Conservation (phyloP, 2,329 filamentous ascomycete species). For the Thielaviopsis cerberus region DNA sequence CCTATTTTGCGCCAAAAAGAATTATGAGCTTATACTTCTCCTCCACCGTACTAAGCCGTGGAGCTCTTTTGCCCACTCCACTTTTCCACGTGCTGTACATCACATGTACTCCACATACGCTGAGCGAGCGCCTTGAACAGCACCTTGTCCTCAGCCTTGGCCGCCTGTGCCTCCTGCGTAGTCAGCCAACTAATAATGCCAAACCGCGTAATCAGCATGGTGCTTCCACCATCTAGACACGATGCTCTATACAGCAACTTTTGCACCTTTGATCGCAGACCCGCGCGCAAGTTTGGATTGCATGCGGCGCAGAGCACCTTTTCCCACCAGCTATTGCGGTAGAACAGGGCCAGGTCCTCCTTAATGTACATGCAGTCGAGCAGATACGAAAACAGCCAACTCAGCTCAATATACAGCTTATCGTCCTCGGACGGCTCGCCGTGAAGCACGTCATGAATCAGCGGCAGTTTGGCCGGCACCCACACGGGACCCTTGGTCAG, state of each 20-base stretch:
- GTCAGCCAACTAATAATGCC: constrained; percentile 56
- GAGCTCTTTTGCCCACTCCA: constrained; percentile 11
- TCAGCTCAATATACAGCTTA: constrained; percentile 50
- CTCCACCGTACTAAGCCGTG: neutral
- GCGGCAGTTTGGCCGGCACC: constrained; percentile 53
- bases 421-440: constrained; percentile 55
- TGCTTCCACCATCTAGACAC: constrained; percentile 51
- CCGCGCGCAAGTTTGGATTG: constrained; percentile 43
- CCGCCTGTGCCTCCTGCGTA: constrained; percentile 4
- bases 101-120: constrained; percentile 45
- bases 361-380: constrained; percentile 45
- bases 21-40: neutral
- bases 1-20: neutral
- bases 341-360: constrained; percentile 42
- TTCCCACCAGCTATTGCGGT: constrained; percentile 50
- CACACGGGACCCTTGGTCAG: constrained; percentile 62
- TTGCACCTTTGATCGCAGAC: constrained; percentile 40
- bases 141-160: constrained; percentile 32
- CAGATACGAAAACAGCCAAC: constrained; percentile 56
- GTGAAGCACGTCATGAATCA: constrained; percentile 44
- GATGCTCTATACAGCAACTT: constrained; percentile 49
- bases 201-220: constrained; percentile 60
- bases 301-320: constrained; percentile 50
- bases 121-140: constrained; percentile 36
- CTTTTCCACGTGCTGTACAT: constrained; percentile 26